Evolutionary conservation across 805 yeast species (phyloP).

Genomic region (Cyberlindnera misumaiensis): DNA sequence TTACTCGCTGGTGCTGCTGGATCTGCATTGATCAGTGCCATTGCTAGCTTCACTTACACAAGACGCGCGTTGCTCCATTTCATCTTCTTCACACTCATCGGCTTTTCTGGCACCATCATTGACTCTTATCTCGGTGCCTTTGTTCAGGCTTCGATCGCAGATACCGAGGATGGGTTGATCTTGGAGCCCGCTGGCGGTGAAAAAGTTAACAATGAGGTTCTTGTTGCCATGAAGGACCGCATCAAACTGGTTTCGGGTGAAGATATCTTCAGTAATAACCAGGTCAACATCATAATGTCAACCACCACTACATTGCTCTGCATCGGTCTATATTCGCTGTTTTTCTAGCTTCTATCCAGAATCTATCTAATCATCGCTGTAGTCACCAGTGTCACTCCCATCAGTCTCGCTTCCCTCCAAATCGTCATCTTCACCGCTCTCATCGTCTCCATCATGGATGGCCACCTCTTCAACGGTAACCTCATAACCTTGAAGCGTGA

Average conservation of each 20-base stretch:
- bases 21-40: conserved; percentile 26
- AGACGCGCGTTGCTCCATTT: conserved; percentile 13
- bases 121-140: conserved; percentile 39
- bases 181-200: conserved; percentile 28
- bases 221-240: conserved; percentile 10
- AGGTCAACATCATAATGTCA: conserved; percentile 32
- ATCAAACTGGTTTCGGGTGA: conserved; percentile 27
- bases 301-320: conserved; percentile 22
- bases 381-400: conserved; percentile 1
- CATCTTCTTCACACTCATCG: conserved; percentile 25
- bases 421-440: conserved; percentile 17
- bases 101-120: conserved; percentile 31
- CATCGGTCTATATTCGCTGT: conserved; percentile 20
- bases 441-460: conserved; percentile 13
- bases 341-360: conserved; percentile 1
- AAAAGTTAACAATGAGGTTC: conserved; percentile 24
- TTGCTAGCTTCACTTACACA: conserved; percentile 23
- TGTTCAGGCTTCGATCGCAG: conserved; percentile 30
- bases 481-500: conserved; percentile 50
- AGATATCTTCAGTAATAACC: conserved; percentile 33
- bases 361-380: conserved; percentile 1
- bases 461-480: conserved; percentile 52
- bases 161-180: conserved; percentile 23
- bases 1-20: conserved; percentile 31
- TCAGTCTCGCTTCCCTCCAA: conserved; percentile 1